Evolutionary conservation across 208 protist genomes (phyloP).

Genomic region (Leptomonas pyrrhocoris): DNA sequence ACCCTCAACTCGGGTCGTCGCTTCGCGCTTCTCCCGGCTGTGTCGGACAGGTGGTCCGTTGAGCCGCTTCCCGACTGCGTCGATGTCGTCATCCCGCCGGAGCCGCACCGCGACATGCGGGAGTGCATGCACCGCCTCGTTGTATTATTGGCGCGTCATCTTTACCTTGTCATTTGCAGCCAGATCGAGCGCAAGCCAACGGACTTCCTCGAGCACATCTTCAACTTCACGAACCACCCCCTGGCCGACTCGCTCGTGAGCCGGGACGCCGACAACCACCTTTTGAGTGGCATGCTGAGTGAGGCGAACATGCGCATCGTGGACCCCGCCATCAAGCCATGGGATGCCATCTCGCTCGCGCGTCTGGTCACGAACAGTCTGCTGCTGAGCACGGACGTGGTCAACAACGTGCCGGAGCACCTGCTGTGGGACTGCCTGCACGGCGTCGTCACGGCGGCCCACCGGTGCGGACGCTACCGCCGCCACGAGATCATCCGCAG

Average conservation of each 20-base stretch:
- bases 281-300: slow-evolving; percentile 68
- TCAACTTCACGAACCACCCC: slow-evolving; percentile 76
- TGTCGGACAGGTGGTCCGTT: slow-evolving; percentile 63
- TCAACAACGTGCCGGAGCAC: slow-evolving; percentile 46
- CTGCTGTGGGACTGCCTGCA: slow-evolving; percentile 89
- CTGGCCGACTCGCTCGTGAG: slow-evolving; percentile 63
- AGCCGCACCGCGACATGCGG: slow-evolving; percentile 49
- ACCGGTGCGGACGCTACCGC: slow-evolving; percentile 71
- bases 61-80: slow-evolving; percentile 82
- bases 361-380: slow-evolving; percentile 66
- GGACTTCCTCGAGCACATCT: slow-evolving; percentile 67
- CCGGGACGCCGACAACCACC: slow-evolving; percentile 44
- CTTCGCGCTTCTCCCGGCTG: slow-evolving; percentile 43
- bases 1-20: slow-evolving; percentile 51
- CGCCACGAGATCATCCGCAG: slow-evolving; percentile 71
- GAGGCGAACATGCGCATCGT: slow-evolving; percentile 65
- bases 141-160: slow-evolving; percentile 80
- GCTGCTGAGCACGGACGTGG: slow-evolving; percentile 55
- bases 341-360: slow-evolving; percentile 75
- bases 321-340: slow-evolving; percentile 65
- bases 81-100: slow-evolving; percentile 54
- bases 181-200: slow-evolving; percentile 42
- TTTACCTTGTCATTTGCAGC: slow-evolving; percentile 81
- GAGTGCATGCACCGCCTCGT: slow-evolving; percentile 84
- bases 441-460: slow-evolving; percentile 79